phyloP scores from a whole-genome alignment of 169 alveolate genomes.

The Eimeria sp. region DNA sequence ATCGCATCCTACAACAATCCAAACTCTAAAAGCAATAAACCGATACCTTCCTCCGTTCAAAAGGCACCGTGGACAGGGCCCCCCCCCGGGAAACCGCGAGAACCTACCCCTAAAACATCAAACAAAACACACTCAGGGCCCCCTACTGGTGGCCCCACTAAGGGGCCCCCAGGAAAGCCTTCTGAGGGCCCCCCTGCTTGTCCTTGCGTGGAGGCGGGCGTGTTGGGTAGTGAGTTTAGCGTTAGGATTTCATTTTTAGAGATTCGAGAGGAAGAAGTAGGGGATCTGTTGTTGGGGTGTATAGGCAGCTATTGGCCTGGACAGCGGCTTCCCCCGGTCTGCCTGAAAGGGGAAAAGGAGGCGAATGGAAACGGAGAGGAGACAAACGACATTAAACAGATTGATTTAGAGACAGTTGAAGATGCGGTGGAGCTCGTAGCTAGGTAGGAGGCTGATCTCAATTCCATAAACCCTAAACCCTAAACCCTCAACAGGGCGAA shows the following conservation, averaged over 20 bases:
- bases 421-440: constrained; percentile 37
- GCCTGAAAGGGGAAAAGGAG: background rate
- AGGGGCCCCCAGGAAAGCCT: constrained; percentile 7
- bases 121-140: background rate
- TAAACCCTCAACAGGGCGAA: no score
- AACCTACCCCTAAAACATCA: no score
- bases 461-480: background rate
- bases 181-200: constrained; percentile 3
- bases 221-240: constrained; percentile 33
- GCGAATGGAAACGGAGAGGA: background rate
- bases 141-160: background rate
- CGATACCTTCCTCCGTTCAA: background rate
- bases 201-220: background rate
- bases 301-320: constrained; percentile 43
- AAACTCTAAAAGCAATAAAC: background rate
- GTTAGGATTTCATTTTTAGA: constrained; percentile 53
- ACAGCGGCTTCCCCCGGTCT: constrained; percentile 50
- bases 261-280: constrained; percentile 30
- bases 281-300: constrained; percentile 52
- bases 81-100: background rate
- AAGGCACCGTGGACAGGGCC: background rate
- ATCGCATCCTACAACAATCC: constrained; percentile 67
- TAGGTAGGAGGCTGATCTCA: constrained; percentile 6
- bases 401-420: background rate
- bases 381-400: background rate